Evolutionary conservation across 2,329 filamentous ascomycete genomes (phyloP).

Genomic region (Cladophialophora immunda): DNA sequence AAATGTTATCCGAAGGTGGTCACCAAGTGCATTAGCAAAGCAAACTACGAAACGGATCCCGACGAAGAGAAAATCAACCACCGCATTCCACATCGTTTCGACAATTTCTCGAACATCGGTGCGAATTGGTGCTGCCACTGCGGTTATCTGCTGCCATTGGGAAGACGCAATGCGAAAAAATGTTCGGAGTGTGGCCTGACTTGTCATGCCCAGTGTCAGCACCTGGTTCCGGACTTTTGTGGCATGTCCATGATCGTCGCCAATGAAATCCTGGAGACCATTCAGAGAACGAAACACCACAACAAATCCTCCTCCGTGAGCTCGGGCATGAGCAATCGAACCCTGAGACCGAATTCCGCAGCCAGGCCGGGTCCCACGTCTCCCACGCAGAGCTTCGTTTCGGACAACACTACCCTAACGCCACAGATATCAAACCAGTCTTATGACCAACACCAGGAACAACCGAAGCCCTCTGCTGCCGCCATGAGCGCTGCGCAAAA

Average conservation of each 20-base stretch:
- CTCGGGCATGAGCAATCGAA: slow-evolving; percentile 69
- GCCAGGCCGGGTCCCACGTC: slow-evolving; percentile 53
- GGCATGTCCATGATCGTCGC: slow-evolving; percentile 99
- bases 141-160: slow-evolving; percentile 92
- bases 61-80: slow-evolving; percentile 99
- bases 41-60: slow-evolving; percentile 96
- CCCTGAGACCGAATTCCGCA: slow-evolving; percentile 65
- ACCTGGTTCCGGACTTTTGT: slow-evolving; percentile 97
- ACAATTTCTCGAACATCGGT: slow-evolving; percentile 95
- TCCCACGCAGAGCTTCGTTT: slow-evolving; percentile 38
- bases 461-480: slow-evolving; percentile 48
- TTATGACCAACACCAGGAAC: slow-evolving; percentile 47
- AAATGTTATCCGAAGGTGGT: slow-evolving; percentile 97
- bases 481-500: slow-evolving; percentile 41
- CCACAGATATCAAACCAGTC: slow-evolving; percentile 46
- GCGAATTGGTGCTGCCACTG: slow-evolving; percentile 99
- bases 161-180: slow-evolving; percentile 92
- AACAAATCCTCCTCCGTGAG: slow-evolving; percentile 63
- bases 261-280: slow-evolving; percentile 89
- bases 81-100: slow-evolving; percentile 96
- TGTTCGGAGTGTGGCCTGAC: slow-evolving; percentile 92
- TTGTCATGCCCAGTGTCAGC: slow-evolving; percentile 88
- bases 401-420: slow-evolving; percentile 43
- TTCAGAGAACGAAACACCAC: slow-evolving; percentile 80
- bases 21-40: slow-evolving; percentile 99